Conservation (phyloP, 495 filamentous ascomycete species). For the Trichoderma virens region DNA sequence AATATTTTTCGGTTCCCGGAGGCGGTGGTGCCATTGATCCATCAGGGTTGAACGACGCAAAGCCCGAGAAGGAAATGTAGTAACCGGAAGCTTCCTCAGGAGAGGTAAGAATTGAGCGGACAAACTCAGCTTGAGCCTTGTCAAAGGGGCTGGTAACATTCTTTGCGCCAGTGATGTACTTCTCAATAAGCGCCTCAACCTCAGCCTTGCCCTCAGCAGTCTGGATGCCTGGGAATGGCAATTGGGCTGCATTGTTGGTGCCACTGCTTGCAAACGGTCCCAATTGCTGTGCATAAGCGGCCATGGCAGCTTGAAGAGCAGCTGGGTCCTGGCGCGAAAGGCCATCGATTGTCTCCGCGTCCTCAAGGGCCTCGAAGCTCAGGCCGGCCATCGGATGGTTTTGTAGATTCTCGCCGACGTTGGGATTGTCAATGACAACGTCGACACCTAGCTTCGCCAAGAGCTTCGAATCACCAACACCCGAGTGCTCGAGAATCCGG, state of each 20-base stretch:
- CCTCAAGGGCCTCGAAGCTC: constrained; percentile 12
- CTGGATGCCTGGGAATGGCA: constrained; percentile 22
- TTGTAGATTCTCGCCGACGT: constrained; percentile 44
- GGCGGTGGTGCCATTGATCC: constrained; percentile 7
- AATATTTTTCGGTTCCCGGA: constrained; percentile 15
- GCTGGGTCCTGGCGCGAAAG: constrained; percentile 45
- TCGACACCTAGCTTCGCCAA: not conserved
- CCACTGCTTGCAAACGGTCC: constrained; percentile 46
- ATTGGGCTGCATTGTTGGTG: constrained; percentile 71
- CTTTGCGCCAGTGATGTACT: not conserved
- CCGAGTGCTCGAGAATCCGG: constrained; percentile 23
- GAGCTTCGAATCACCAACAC: constrained; percentile 1
- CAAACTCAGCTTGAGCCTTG: constrained; percentile 58
- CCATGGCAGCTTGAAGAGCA: constrained; percentile 38
- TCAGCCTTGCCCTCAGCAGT: not conserved
- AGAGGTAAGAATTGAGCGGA: constrained; percentile 53
- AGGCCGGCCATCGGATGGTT: constrained; percentile 27
- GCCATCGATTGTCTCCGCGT: constrained; percentile 14
- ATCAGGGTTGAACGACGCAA: not conserved
- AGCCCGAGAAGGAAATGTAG: constrained; percentile 14
- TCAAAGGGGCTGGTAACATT: not conserved
- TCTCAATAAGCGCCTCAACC: not conserved
- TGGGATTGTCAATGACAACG: constrained; percentile 37
- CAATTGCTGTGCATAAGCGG: constrained; percentile 6
- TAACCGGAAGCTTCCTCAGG: constrained; percentile 50